Percentiles rank a stretch among this genome's conserved stretches.
phyloP scores from a whole-genome alignment of 345 rosid species.

The Hibiscus tridactylites region DNA sequence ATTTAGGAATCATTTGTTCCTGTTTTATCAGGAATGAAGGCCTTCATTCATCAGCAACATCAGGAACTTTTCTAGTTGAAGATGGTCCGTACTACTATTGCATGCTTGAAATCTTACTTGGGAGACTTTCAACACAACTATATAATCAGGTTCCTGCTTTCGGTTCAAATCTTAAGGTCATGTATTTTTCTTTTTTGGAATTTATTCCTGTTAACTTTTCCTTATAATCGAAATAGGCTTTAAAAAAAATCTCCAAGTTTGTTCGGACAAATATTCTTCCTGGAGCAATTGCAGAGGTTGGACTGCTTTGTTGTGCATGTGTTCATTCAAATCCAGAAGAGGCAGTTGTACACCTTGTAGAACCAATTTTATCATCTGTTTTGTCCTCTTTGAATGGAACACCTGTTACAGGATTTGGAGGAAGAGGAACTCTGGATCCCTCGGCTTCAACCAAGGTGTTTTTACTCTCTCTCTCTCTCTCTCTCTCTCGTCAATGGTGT shows the following conservation, averaged over 20 bases:
- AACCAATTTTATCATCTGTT: constrained; percentile 71
- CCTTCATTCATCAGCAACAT: constrained; percentile 74
- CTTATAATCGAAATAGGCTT: constrained; percentile 47
- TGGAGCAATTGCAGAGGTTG: constrained; percentile 98
- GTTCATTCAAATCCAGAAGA: constrained; percentile 92
- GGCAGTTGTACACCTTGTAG: constrained; percentile 77
- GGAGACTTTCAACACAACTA: constrained; percentile 76
- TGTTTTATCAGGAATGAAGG: constrained; percentile 74
- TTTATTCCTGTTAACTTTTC: constrained; percentile 7
- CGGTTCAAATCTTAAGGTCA: constrained; percentile 14
- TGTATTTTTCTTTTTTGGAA: not conserved
- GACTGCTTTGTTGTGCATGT: constrained; percentile 96
- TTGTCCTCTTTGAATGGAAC: constrained; percentile 83
- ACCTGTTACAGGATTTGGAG: constrained; percentile 87
- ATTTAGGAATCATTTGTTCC: constrained; percentile 1
- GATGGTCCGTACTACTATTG: constrained; percentile 96
- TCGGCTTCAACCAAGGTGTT: constrained; percentile 62
- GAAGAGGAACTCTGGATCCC: constrained; percentile 45
- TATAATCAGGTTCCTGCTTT: constrained; percentile 60
- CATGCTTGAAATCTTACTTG: constrained; percentile 96
- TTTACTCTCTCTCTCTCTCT: not conserved
- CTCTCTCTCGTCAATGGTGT: constrained; percentile 2
- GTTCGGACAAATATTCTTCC: constrained; percentile 90
- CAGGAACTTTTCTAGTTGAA: constrained; percentile 95
- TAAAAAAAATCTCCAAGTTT: constrained; percentile 92